Evolutionary conservation across 495 filamentous ascomycete species (phyloP).

Genomic region (Lasiosphaeriaceae sp.): DNA sequence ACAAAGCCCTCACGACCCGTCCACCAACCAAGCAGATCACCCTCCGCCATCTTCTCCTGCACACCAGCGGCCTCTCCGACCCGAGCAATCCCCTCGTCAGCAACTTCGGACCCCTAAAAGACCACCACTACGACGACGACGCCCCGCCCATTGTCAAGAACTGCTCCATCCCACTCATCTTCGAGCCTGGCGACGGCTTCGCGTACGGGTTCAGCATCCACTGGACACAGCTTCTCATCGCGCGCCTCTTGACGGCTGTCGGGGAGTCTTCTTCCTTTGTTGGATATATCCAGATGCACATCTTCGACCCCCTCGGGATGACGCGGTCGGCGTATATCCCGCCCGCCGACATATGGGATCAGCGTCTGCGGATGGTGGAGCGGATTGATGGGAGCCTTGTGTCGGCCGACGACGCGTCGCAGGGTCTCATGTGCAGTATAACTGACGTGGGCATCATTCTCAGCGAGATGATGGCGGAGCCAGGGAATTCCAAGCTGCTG

Average conservation of each 20-base stretch:
- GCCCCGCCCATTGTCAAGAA: background rate
- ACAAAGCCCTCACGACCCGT: background rate
- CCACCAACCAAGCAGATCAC: conserved; percentile 14
- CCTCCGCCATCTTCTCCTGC: conserved; percentile 21
- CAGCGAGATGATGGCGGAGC: background rate
- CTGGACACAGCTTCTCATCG: conserved; percentile 20
- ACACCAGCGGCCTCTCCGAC: conserved; percentile 10
- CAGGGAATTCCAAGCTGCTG: background rate
- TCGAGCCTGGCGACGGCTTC: conserved; percentile 27
- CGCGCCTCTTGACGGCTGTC: conserved; percentile 6
- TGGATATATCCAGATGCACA: background rate
- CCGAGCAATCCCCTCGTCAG: no score
- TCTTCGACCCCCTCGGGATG: conserved; percentile 1
- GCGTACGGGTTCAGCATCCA: conserved; percentile 21
- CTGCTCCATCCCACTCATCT: conserved; percentile 15
- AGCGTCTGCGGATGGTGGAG: conserved; percentile 14
- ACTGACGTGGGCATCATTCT: background rate
- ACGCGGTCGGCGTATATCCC: conserved; percentile 14
- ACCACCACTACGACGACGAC: background rate
- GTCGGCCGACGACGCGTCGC: conserved; percentile 1
- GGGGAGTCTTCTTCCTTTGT: conserved; percentile 20
- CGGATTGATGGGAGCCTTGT: background rate
- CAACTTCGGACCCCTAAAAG: no score
- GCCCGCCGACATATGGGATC: conserved; percentile 1
- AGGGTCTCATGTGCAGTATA: conserved; percentile 7